Base-by-base conservation (phyloP, 2,329 filamentous ascomycete species). In the Thelonectria discophora region DNA sequence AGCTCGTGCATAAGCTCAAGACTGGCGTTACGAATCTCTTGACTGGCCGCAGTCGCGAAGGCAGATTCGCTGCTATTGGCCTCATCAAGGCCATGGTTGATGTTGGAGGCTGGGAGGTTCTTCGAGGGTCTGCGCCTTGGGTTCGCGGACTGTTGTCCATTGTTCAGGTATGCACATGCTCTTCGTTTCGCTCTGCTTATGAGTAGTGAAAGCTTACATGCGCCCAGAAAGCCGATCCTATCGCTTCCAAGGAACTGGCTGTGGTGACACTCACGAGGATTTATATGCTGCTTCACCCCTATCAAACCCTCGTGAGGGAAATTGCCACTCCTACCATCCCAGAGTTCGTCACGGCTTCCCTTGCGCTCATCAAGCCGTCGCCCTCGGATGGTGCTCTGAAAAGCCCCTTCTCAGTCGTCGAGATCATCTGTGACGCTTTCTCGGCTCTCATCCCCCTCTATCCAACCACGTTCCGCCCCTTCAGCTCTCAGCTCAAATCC, bases 291-390 rank as follows among this genome's bases (percentile, higher is more conserved):
- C 90, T 94, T 42, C 91, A 93, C 72, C 87, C 90, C 39, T 93
- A 93, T 73, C 92, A 90, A 62, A 95, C 92, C 9, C 82, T 97
- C 55, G 83, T 94, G 46, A 86, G 94, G 69, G 94, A 97, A 74
- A 92, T 97, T 63, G 94, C 91, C 1, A 97, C 93, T 0, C 93
- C 93, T 3, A 91, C 88, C 3, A 80, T 97, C 18, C 88, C 92
- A 1, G 80, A 85, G 1, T 97, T 94, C 71, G 84, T 94, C 47
- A 88, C 86, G 1, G 83, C 90, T 3, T 93, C 90, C 69, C 77
- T 97, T 46, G 88, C 90, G 69, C 81, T 94, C 46, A 78, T 86
- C 73, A 82, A 87, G 66, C 74, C 78, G 0, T 75, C 79, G 0
- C 75, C 80, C 2, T 58, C 70, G 10, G 70, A 62, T 13, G 67